Percentiles rank a stretch among this genome's conserved stretches.
These are phyloP conservation scores for Neurospora africana DNA, from an alignment of 495 filamentous ascomycete genomes.

Conservation along the genomic window DNA sequence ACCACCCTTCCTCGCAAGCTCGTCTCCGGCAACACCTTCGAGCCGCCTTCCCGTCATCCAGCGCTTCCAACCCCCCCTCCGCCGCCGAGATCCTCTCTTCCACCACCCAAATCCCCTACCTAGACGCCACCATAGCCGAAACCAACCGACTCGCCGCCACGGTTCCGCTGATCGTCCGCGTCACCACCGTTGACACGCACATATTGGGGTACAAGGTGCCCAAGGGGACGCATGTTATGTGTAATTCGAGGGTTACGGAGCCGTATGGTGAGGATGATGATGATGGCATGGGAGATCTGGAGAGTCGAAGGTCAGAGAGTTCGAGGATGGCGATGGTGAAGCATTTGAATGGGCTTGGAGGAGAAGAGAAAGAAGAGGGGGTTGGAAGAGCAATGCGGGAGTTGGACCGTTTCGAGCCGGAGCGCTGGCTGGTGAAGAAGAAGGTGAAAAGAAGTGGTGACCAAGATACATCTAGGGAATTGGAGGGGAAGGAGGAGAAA, in stretches of 20 bases:
- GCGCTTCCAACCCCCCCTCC: slow-evolving; percentile 5
- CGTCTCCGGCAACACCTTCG: slow-evolving; percentile 17
- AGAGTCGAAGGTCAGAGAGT: slow-evolving; percentile 14
- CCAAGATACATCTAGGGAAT: neutral
- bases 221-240: slow-evolving; percentile 24
- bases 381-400: slow-evolving; percentile 10
- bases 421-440: slow-evolving; percentile 21
- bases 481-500: too few species aligned
- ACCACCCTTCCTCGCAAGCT: slow-evolving; percentile 15
- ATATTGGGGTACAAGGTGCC: slow-evolving; percentile 25
- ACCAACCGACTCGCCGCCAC: slow-evolving; percentile 17
- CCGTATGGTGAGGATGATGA: slow-evolving; percentile 1
- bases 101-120: slow-evolving; percentile 24
- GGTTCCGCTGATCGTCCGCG: slow-evolving; percentile 14
- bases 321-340: slow-evolving; percentile 10
- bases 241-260: slow-evolving; percentile 9
- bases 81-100: slow-evolving; percentile 16
- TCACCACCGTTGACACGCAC: slow-evolving; percentile 22
- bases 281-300: neutral
- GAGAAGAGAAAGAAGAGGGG: slow-evolving; percentile 1
- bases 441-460: neutral
- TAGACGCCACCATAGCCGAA: slow-evolving; percentile 28
- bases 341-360: slow-evolving; percentile 1
- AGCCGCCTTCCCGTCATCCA: slow-evolving; percentile 8
- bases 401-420: slow-evolving; percentile 18